Evolutionary conservation across 2,329 filamentous ascomycete genomes (phyloP), one percentile per base, ranked within the genome.

Genomic region (Cordyceps tenuipes): DNA sequence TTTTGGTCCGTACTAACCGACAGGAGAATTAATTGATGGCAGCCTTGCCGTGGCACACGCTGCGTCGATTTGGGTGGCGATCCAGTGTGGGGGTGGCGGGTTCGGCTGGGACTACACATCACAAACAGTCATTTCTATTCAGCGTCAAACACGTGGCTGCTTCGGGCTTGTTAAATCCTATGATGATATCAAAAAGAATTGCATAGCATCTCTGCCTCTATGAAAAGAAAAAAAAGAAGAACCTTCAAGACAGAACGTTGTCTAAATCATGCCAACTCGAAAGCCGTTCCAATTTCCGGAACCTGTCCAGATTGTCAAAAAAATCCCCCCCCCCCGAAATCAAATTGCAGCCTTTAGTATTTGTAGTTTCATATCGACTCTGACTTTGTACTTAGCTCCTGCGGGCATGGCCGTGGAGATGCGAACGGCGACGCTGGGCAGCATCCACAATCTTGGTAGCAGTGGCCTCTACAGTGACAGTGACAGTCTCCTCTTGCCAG

Each of bases 401-500:
- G 58, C 74, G 72, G 2, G 63, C 72, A 63, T 77, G 78, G 52
- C 72, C 70, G 67, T 77, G 75, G 41, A 74, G 63, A 62, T 63
- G 67, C 47, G 62, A 67, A 9, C 68, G 70, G 36, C 71, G 69
- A 56, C 68, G 67, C 43, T 60, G 68, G 8, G 72, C 68, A 29
- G 71, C 69, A 26, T 52, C 73, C 15, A 73, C 67, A 29, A 75
- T 68, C 59, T 77, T 71, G 0, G 79, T 46, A 12, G 52, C 41
- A 13, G n/a, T 31, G 23, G 71, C 68, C 26, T 52, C 73, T 10
- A 73, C 67, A 29, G 75, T 83, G 17, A 83, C 79, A 56, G 78
- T 83, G 31, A 84, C 76, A 5, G 78, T 67, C 50, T 81, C 76
- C 71, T 85, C 76, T 57, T 81, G 78, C 78, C 81, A 83, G 13